Evolutionary conservation across 2,329 filamentous ascomycete genomes (phyloP).

Genomic region (Fusarium pininemorale): DNA sequence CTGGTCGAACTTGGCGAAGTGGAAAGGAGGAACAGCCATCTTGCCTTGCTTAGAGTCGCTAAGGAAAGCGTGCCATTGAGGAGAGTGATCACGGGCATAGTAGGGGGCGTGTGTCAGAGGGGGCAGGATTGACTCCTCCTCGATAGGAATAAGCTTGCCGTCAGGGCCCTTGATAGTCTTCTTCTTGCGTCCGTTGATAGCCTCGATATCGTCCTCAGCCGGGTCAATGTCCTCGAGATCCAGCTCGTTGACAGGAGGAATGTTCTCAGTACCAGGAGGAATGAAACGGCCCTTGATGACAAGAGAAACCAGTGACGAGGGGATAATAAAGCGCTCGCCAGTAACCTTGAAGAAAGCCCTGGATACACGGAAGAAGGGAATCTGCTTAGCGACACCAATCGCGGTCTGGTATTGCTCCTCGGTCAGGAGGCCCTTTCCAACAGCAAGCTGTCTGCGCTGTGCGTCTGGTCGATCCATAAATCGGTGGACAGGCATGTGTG

Average conservation of each 20-base stretch:
- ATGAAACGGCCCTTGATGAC: slow-evolving; percentile 95
- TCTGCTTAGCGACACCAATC: slow-evolving; percentile 80
- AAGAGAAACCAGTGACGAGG: slow-evolving; percentile 89
- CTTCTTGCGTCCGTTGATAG: slow-evolving; percentile 80
- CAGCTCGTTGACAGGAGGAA: slow-evolving; percentile 77
- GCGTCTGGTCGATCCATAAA: slow-evolving; percentile 87
- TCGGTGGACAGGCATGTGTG: slow-evolving; percentile 81
- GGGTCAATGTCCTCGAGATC: slow-evolving; percentile 93
- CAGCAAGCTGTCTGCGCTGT: slow-evolving; percentile 74
- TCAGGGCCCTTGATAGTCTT: slow-evolving; percentile 70
- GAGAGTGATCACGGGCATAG: slow-evolving; percentile 87
- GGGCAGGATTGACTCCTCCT: slow-evolving; percentile 74
- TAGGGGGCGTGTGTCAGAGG: slow-evolving; percentile 92
- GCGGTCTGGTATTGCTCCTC: slow-evolving; percentile 81
- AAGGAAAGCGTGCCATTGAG: slow-evolving; percentile 93
- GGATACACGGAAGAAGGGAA: slow-evolving; percentile 84
- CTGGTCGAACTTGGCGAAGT: slow-evolving; percentile 92
- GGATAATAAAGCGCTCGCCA: slow-evolving; percentile 91
- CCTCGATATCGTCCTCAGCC: slow-evolving; percentile 90
- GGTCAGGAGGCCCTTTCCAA: slow-evolving; percentile 75
- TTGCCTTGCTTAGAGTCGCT: slow-evolving; percentile 94
- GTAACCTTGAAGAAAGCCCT: slow-evolving; percentile 99
- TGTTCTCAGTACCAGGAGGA: slow-evolving; percentile 79
- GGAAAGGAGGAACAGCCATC: slow-evolving; percentile 95
- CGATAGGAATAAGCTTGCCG: slow-evolving; percentile 64